A percentile compares a stretch with the other conserved stretches of the same genome.
Evolutionary conservation across 1,284 basidiomycete species (phyloP).

Genomic region (Cutaneotrichosporon sp.): DNA sequence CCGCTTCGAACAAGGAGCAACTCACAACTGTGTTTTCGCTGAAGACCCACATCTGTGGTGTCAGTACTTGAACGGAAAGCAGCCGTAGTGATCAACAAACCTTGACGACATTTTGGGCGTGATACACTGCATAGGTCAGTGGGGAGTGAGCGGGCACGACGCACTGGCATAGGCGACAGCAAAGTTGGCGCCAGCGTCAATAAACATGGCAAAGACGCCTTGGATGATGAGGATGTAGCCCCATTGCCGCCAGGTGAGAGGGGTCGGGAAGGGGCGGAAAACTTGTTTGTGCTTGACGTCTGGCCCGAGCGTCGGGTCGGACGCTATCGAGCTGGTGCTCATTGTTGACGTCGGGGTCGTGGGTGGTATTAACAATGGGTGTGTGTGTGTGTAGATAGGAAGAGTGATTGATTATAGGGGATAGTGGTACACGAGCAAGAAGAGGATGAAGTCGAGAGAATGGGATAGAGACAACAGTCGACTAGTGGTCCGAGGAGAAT

Average conservation of each 20-base stretch:
- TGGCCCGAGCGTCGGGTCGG: conserved; percentile 4
- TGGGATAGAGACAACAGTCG: no score
- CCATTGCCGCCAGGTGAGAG: conserved; percentile 38
- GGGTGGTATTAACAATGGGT: not conserved
- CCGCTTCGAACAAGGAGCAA: not conserved
- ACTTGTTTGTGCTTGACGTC: conserved; percentile 15
- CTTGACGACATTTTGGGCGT: conserved; percentile 26
- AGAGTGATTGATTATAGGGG: no score
- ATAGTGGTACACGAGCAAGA: no score
- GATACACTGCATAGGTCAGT: conserved; percentile 35
- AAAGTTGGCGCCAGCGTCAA: conserved; percentile 47
- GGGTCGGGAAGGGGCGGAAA: conserved; percentile 45
- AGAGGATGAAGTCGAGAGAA: no score
- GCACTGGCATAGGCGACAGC: conserved; percentile 45
- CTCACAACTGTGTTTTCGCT: conserved; percentile 36
- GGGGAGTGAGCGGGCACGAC: conserved; percentile 5
- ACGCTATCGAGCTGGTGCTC: conserved; percentile 8
- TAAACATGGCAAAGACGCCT: conserved; percentile 24
- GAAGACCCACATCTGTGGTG: conserved; percentile 45
- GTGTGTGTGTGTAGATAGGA: not conserved
- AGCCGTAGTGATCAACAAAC: conserved; percentile 8
- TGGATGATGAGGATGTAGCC: conserved; percentile 43
- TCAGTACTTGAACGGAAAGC: conserved; percentile 1
- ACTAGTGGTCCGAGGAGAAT: no score
- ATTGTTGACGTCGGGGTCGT: no score